Base-by-base conservation (phyloP, 768 basidiomycete species). In the Kwoniella europaea region DNA sequence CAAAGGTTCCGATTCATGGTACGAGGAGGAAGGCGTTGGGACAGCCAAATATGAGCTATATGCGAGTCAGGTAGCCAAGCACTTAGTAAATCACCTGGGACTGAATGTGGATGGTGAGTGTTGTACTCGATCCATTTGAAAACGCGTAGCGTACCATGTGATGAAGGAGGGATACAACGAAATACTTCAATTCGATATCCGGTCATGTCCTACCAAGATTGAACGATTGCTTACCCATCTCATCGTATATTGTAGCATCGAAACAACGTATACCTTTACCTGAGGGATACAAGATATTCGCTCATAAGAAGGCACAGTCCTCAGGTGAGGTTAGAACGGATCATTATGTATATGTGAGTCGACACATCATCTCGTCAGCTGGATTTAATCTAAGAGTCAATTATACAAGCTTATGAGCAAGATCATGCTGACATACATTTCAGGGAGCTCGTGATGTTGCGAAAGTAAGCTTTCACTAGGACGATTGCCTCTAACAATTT, bases 291-390 rank as follows among this genome's bases (percentile, higher is more conserved):
- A 66, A 73, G 29, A 55, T 82, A 7, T 81, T 74, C 65, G 67
- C 63, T 2, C 80, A 79, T 53, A 64, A 68, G 53, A 76, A 79
- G 53, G 72, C 70, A 27, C 74, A 74, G 63, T 41, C 53, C 0
- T 65, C 69, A 53, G 72, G 66, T 35, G 35, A 43, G 1, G 46
- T 68, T 20, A 43, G 77, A 44, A 67, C 68, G 4, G 78, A 79
- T 65, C 61, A 62, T 15, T 81, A 82, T 56, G 43, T 79, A 27
- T 78, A 61, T 60, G 81, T 82, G 54, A 71, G 55, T 59, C 60
- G 16, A 13, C 10, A 35, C 35, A 35, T 29, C 29, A 29, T 35
- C 35, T 35, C 35, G 35, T 35, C 27, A 27, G 27, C 27, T 3
- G 4, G 27, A 27, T 27, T 27, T 7, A 7, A 35, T 24, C 7